Evolutionary conservation across 176 grass and related monocot species (phyloP), one percentile per base, ranked within the genome.

Genomic region (Luzula sylvatica): DNA sequence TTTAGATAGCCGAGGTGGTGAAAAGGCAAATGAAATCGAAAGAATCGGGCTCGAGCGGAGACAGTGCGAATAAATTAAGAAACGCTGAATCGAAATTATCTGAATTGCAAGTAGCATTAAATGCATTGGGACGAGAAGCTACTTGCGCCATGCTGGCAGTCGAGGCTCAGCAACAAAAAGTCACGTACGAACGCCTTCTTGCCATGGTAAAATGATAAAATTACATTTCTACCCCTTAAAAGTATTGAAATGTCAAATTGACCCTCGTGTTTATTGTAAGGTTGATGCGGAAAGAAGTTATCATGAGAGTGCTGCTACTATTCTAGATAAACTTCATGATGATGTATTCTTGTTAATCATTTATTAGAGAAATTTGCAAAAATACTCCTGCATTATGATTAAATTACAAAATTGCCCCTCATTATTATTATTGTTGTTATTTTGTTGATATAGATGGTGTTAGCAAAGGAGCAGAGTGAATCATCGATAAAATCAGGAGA

Each of bases 61-160:
- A 98, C 50, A 81, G 60, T 73, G 80, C 74, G 28, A 56, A 42
- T 46, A 98, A 98, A 69, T 65, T 98, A 53, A 86, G 90, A 80
- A 71, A 87, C 79, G 92, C 92, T 74, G 92, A 98, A 73, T 82
- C 67, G n/a, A 98, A 98, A 81, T 74, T 98, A 78, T 75, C 81
- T 48, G 85, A 98, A 52, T 77, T 98, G 49, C 65, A 55, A 62
- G 82, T 74, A 51, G 80, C 72, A 4, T 56, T 90, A 52, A 74
- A 77, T 61, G 75, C 92, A 49, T 73, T 98, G 15, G 92, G 92
- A 50, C 86, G 72, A 80, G 92, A 98, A 65, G 86, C 92, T 52
- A 87, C 86, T 74, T 81, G 75, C 55, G 92, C 92, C 74, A 90
- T 98, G 92, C 71, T 83, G 72, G 68, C 85, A 55, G 92, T 98